phyloP scores from a whole-genome alignment of 306 rosid species.

The Cicer cuneatum region DNA sequence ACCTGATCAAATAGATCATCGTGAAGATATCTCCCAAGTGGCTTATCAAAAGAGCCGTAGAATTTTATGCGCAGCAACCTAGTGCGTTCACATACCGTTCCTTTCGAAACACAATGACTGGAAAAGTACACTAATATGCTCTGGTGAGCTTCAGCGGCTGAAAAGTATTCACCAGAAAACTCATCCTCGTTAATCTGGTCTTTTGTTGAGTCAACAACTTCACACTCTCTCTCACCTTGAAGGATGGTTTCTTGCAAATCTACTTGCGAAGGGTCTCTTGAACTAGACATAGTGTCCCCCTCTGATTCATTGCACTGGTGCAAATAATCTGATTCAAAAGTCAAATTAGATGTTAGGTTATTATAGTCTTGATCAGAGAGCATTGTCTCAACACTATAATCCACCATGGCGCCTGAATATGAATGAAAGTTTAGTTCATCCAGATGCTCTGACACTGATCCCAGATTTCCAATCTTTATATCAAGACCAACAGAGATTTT shows the following conservation, averaged over 20 bases:
- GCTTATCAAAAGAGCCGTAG: constrained; percentile 92
- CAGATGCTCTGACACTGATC: constrained; percentile 48
- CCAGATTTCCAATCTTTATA: constrained; percentile 53
- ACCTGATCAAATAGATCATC: constrained; percentile 91
- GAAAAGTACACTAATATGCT: constrained; percentile 96
- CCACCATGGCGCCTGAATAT: constrained; percentile 48
- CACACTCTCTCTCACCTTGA: constrained; percentile 57
- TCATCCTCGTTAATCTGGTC: constrained; percentile 67
- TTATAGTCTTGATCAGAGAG: constrained; percentile 49
- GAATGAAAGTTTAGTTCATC: constrained; percentile 53
- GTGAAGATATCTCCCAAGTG: constrained; percentile 91
- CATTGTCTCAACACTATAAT: constrained; percentile 45
- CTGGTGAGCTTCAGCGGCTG: constrained; percentile 84
- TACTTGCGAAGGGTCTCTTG: constrained; percentile 50
- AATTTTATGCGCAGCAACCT: constrained; percentile 93
- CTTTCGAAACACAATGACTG: constrained; percentile 83
- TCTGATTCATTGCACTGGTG: constrained; percentile 51
- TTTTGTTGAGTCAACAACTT: constrained; percentile 46
- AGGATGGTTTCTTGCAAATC: constrained; percentile 53
- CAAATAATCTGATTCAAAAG: constrained; percentile 44
- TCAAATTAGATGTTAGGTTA: constrained; percentile 53
- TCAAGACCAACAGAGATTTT: constrained; percentile 46
- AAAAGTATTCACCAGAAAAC: constrained; percentile 78
- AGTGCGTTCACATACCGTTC: constrained; percentile 83
- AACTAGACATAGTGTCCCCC: constrained; percentile 39